Evolutionary conservation across 2,329 filamentous ascomycete species (phyloP).

Genomic region (Venturia nashicola): DNA sequence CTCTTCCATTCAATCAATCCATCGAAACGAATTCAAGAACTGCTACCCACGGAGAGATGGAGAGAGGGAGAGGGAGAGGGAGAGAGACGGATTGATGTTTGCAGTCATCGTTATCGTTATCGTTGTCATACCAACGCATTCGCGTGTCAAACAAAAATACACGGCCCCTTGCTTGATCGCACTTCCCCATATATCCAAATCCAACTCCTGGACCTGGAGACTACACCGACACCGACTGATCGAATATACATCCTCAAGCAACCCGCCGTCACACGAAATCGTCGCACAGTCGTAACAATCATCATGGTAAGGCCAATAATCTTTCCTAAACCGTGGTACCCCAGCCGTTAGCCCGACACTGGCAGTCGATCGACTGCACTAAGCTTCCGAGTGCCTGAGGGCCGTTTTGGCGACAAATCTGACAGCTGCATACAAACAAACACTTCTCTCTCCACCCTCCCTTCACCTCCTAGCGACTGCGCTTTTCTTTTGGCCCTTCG

Average conservation of each 20-base stretch:
- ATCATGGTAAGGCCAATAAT: not conserved
- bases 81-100: not conserved
- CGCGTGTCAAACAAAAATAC: not conserved
- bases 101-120: no score
- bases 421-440: not conserved
- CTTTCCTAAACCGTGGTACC: not conserved
- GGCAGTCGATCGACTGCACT: not conserved
- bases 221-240: not conserved
- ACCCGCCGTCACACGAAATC: not conserved
- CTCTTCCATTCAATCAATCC: no score
- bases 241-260: not conserved
- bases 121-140: slow-evolving; percentile 1
- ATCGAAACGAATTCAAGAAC: no score
- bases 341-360: not conserved
- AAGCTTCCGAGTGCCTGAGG: not conserved
- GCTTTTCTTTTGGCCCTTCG: not conserved
- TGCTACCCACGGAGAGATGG: not conserved
- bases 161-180: not conserved
- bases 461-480: not conserved
- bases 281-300: not conserved
- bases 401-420: not conserved
- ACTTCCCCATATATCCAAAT: not conserved
- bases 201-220: not conserved
- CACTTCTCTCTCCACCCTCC: not conserved
- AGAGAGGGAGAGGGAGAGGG: not conserved